Evolutionary conservation across 306 rosid species (phyloP).

Genomic region (Mucuna pruriens): DNA sequence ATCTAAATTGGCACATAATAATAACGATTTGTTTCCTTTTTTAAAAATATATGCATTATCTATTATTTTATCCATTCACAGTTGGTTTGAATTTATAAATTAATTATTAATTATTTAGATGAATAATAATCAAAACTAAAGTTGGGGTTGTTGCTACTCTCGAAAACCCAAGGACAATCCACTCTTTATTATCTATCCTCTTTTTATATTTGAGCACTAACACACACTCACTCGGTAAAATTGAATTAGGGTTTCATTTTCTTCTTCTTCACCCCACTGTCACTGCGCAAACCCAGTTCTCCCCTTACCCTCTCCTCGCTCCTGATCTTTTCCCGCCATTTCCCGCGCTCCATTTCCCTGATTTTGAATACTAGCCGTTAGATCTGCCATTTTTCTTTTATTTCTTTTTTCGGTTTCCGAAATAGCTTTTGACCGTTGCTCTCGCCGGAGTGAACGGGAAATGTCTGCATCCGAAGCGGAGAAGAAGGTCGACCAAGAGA

Average conservation of each 20-base stretch:
- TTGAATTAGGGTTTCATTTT: slow-evolving; percentile 82
- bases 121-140: slow-evolving; percentile 49
- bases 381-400: slow-evolving; percentile 49
- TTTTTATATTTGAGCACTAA: background rate
- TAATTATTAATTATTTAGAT: background rate
- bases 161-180: slow-evolving; percentile 57
- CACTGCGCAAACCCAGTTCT: slow-evolving; percentile 43
- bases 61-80: background rate
- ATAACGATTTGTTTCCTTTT: background rate
- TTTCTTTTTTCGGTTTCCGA: background rate
- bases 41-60: background rate
- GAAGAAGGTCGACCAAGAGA: slow-evolving; percentile 63
- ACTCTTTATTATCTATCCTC: slow-evolving; percentile 8
- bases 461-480: slow-evolving; percentile 77
- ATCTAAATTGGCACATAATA: background rate
- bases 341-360: slow-evolving; percentile 27
- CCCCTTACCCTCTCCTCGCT: slow-evolving; percentile 21
- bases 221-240: slow-evolving; percentile 35
- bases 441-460: slow-evolving; percentile 66
- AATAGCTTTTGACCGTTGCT: slow-evolving; percentile 43
- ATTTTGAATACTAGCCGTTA: slow-evolving; percentile 77
- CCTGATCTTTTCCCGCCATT: slow-evolving; percentile 87
- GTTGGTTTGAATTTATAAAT: background rate
- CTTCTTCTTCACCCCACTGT: slow-evolving; percentile 41
- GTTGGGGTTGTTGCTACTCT: slow-evolving; percentile 48